phyloP scores from a whole-genome alignment of 257 asterid species.

The Solanum virginianum region DNA sequence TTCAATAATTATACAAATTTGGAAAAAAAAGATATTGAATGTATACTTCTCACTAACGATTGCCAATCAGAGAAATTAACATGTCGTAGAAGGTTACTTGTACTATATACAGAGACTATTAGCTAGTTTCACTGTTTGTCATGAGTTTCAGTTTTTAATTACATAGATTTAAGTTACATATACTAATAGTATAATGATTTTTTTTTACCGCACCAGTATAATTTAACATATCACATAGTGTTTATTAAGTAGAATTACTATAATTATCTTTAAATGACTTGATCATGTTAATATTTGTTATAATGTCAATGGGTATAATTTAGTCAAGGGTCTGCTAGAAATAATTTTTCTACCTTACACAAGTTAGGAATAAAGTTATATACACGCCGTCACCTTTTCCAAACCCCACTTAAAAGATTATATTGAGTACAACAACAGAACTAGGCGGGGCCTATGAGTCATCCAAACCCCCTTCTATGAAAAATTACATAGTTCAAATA shows the following conservation, averaged over 20 bases:
- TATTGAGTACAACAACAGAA: no score
- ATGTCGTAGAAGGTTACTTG: neutral
- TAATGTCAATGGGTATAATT: neutral
- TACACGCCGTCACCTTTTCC: neutral
- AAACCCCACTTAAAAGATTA: neutral
- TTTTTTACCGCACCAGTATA: neutral
- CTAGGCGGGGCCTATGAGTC: no score
- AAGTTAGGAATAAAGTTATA: fast-evolving
- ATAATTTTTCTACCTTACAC: no score
- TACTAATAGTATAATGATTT: neutral
- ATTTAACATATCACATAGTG: neutral
- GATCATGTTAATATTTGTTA: neutral
- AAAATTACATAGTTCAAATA: no score
- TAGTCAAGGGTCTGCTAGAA: neutral
- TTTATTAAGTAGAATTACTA: neutral
- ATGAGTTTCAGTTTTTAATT: neutral
- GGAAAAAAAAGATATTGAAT: neutral
- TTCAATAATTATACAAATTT: neutral
- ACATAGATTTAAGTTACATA: neutral
- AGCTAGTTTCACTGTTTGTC: neutral
- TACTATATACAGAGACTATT: neutral
- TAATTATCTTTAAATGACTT: neutral
- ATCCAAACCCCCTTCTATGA: no score
- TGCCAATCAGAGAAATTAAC: neutral
- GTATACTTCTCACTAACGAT: neutral